phyloP scores from a whole-genome alignment of 345 rosid species.

The Eucalyptus erythrocorys region DNA sequence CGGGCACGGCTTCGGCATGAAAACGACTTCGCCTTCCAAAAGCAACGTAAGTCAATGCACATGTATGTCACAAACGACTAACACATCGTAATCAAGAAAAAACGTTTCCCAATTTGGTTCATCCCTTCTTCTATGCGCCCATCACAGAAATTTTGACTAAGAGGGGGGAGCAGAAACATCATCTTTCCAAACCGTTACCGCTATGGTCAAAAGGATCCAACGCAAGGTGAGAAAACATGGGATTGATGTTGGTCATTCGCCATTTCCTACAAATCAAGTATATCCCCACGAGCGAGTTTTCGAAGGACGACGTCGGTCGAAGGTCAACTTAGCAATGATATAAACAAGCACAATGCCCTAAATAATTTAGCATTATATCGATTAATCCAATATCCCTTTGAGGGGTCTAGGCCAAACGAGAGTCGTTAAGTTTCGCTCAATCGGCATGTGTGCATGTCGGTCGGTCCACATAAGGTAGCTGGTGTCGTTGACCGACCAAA shows the following conservation, averaged over 20 bases:
- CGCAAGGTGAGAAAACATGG: neutral
- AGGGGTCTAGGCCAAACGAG: neutral
- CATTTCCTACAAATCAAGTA: neutral
- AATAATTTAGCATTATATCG: neutral
- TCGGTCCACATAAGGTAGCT: neutral
- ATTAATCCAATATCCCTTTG: neutral
- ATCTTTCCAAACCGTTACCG: neutral
- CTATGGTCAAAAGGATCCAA: neutral
- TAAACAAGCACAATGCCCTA: neutral
- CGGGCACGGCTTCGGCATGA: neutral
- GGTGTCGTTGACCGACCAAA: neutral
- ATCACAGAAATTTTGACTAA: neutral
- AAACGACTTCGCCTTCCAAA: neutral
- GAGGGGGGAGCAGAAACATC: neutral
- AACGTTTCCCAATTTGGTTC: neutral
- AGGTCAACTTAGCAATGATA: neutral
- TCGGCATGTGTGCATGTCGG: neutral
- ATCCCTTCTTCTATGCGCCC: neutral
- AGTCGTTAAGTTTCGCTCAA: neutral
- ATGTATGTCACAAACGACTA: neutral
- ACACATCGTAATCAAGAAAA: neutral
- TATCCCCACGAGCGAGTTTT: neutral
- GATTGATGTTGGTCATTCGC: neutral
- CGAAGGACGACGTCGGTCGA: neutral
- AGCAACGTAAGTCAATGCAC: neutral